phyloP scores from a whole-genome alignment of 179 eudicot genomes.

The Gypsophila paniculata region DNA sequence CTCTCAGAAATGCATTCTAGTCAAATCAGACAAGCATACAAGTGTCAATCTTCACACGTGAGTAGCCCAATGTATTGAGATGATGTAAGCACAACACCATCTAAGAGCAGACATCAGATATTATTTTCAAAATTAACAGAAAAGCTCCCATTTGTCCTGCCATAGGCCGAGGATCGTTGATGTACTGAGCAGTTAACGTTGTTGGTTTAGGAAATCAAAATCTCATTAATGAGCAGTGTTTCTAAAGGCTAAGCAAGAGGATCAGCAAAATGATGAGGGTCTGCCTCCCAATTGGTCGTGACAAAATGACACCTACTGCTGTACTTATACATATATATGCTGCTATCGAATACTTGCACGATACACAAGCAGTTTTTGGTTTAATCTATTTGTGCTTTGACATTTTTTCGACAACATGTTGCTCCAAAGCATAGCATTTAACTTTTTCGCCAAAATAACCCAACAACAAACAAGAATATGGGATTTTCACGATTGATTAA shows the following conservation, averaged over 20 bases:
- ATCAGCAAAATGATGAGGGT: neutral
- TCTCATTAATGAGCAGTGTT: neutral
- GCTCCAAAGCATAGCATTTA: neutral
- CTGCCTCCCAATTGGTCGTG: neutral
- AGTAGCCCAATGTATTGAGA: neutral
- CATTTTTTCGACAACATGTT: neutral
- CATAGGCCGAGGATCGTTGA: no score
- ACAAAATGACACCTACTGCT: neutral
- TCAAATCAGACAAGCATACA: neutral
- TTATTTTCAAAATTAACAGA: no score
- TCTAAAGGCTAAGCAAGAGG: neutral
- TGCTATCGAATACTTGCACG: neutral
- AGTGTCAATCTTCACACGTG: neutral
- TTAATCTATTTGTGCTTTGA: neutral
- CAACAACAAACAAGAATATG: no score
- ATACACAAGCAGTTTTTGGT: slow-evolving; percentile 1
- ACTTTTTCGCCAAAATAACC: no score
- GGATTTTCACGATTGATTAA: neutral
- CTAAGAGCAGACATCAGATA: no score
- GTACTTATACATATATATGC: neutral
- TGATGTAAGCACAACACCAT: neutral
- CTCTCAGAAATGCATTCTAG: neutral
- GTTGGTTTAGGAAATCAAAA: no score
- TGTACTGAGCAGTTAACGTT: no score
- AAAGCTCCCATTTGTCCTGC: no score